phyloP scores from a whole-genome alignment of 164 flowering plant genomes.

The Tetrastigma voinierianum region DNA sequence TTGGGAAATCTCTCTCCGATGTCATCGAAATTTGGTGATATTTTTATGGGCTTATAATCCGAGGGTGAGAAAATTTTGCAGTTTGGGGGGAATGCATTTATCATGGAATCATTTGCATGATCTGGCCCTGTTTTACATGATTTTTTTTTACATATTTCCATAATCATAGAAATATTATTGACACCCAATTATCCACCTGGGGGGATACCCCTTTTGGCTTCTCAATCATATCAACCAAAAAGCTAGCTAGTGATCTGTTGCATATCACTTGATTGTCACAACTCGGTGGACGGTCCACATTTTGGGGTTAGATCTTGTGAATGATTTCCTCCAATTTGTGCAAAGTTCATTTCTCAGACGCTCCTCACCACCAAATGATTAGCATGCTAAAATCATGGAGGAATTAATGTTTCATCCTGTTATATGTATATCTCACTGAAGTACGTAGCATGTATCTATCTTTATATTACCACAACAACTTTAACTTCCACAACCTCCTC shows the following conservation, averaged over 20 bases:
- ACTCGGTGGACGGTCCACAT: slow-evolving; percentile 1
- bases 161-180: slow-evolving; percentile 32
- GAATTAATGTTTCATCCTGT: too few relatives aligned
- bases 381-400: too few relatives aligned
- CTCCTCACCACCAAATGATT: neutral
- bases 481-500: too few relatives aligned
- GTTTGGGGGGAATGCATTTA: slow-evolving; percentile 13
- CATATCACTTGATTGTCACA: slow-evolving; percentile 10
- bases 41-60: slow-evolving; percentile 1
- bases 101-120: slow-evolving; percentile 24
- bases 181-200: slow-evolving; percentile 36
- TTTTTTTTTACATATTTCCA: neutral
- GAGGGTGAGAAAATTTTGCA: slow-evolving; percentile 3
- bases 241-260: slow-evolving; percentile 16
- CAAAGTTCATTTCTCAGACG: slow-evolving; percentile 4
- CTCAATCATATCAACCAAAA: slow-evolving; percentile 39
- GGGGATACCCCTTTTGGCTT: slow-evolving; percentile 13
- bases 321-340: neutral
- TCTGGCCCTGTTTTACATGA: slow-evolving; percentile 8
- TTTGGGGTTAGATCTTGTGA: neutral
- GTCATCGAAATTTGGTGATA: slow-evolving; percentile 20
- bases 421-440: too few relatives aligned
- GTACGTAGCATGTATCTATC: too few relatives aligned
- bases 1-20: neutral
- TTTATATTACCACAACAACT: too few relatives aligned